Evolutionary conservation across 1,139 yeast genomes (phyloP).

Genomic region (Magnusiomyces tetraspermus): DNA sequence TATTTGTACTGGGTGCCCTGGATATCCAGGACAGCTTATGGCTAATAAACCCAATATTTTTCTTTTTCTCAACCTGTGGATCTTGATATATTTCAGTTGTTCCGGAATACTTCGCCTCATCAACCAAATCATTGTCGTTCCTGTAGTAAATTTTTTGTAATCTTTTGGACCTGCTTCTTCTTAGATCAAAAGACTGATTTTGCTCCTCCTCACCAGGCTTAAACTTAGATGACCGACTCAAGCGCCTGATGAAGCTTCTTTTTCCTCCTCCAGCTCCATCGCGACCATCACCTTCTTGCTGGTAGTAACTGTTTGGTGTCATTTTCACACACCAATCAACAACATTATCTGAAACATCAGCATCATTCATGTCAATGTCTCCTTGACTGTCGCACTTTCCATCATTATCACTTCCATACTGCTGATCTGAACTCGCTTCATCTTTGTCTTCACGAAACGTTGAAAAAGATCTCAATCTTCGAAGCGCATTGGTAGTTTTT

Average conservation of each 20-base stretch:
- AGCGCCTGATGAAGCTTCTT: not conserved
- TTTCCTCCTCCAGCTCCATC: not conserved
- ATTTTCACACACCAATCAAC: constrained; percentile 4
- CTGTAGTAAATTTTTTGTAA: not conserved
- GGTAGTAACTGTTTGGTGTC: constrained; percentile 1
- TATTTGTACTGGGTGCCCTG: not conserved
- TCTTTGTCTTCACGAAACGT: not conserved
- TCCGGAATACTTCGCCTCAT: too few species aligned
- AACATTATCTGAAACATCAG: not conserved
- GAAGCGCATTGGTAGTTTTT: not conserved
- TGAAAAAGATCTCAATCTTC: not conserved
- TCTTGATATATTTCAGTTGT: not conserved
- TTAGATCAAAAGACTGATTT: not conserved
- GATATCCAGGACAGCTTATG: not conserved
- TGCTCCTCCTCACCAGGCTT: not conserved
- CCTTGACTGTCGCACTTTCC: not conserved
- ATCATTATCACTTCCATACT: not conserved
- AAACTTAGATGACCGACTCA: not conserved
- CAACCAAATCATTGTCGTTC: too few species aligned
- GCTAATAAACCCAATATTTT: not conserved
- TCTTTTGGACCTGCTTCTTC: not conserved
- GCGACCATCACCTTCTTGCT: not conserved
- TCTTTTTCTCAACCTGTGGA: not conserved
- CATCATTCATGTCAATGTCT: not conserved
- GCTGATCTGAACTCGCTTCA: too few species aligned